Conservation (phyloP, 2,329 filamentous ascomycete genomes). For the Colletotrichum filicis region DNA sequence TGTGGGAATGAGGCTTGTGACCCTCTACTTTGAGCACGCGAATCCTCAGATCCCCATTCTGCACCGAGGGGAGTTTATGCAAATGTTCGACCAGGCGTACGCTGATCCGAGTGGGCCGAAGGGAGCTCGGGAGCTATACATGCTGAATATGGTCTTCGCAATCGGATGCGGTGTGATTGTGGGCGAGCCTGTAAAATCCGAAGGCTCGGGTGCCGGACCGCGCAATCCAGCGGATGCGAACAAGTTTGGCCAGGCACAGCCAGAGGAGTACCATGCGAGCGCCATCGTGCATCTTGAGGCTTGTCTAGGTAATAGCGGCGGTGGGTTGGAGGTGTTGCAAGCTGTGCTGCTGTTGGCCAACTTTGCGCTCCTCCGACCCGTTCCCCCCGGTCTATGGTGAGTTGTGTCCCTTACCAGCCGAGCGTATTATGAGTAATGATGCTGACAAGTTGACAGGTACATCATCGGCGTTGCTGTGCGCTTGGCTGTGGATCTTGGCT, state of each 20-base stretch:
- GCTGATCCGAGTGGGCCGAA: slow-evolving; percentile 72
- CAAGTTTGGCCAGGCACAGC: slow-evolving; percentile 70
- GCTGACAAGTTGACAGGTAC: slow-evolving; percentile 63
- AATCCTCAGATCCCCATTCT: slow-evolving; percentile 96
- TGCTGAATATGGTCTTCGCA: slow-evolving; percentile 96
- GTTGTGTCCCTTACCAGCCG: slow-evolving; percentile 34
- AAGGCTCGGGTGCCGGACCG: slow-evolving; percentile 47
- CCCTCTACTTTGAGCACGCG: slow-evolving; percentile 93
- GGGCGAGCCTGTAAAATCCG: slow-evolving; percentile 66
- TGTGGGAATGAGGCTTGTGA: slow-evolving; percentile 77
- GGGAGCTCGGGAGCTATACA: slow-evolving; percentile 86
- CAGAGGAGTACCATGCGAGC: slow-evolving; percentile 95
- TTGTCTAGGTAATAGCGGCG: slow-evolving; percentile 85
- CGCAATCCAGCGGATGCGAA: slow-evolving; percentile 41
- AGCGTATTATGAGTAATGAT: not conserved
- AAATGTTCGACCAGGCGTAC: slow-evolving; percentile 87
- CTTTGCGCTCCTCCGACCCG: slow-evolving; percentile 89
- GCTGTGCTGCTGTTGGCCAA: slow-evolving; percentile 91
- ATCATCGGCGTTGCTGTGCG: slow-evolving; percentile 95
- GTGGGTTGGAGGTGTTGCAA: slow-evolving; percentile 91
- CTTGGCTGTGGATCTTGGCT: slow-evolving; percentile 87
- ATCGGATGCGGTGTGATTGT: slow-evolving; percentile 95
- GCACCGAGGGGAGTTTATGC: slow-evolving; percentile 89
- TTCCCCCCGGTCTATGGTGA: slow-evolving; percentile 90
- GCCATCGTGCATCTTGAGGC: slow-evolving; percentile 92